phyloP scores from a whole-genome alignment of 2,329 filamentous ascomycete genomes.

The Apiospora hydei region DNA sequence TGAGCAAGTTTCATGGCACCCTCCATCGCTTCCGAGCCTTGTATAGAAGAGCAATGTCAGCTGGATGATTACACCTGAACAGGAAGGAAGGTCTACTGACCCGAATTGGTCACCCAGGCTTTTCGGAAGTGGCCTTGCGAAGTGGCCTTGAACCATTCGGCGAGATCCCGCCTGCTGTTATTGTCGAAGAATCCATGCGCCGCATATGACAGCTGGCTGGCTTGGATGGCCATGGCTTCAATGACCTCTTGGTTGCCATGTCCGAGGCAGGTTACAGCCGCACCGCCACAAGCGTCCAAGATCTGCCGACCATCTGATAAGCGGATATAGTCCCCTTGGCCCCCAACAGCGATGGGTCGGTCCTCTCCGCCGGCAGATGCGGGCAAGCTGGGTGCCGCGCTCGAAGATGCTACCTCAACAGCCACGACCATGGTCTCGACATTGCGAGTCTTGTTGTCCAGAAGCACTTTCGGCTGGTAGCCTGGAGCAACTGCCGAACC shows the following conservation, averaged over 20 bases:
- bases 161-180: slow-evolving; percentile 43
- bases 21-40: slow-evolving; percentile 69
- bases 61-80: background rate
- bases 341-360: slow-evolving; percentile 12
- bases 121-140: slow-evolving; percentile 46
- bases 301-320: slow-evolving; percentile 47
- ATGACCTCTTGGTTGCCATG: slow-evolving; percentile 52
- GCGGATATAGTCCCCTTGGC: slow-evolving; percentile 12
- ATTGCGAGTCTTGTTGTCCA: background rate
- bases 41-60: slow-evolving; percentile 17
- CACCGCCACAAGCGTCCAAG: slow-evolving; percentile 54
- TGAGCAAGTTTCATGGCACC: slow-evolving; percentile 67
- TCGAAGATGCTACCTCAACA: background rate
- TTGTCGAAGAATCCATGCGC: slow-evolving; percentile 51
- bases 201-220: slow-evolving; percentile 50
- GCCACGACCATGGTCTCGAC: slow-evolving; percentile 2
- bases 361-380: background rate
- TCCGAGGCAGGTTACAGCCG: slow-evolving; percentile 55
- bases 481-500: background rate
- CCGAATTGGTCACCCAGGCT: slow-evolving; percentile 26
- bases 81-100: background rate
- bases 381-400: background rate
- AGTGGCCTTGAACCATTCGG: slow-evolving; percentile 41
- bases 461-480: background rate
- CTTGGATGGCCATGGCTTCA: slow-evolving; percentile 49